Evolutionary conservation across 2,329 filamentous ascomycete genomes (phyloP).

Genomic region (Fusarium tanahbumbuense): DNA sequence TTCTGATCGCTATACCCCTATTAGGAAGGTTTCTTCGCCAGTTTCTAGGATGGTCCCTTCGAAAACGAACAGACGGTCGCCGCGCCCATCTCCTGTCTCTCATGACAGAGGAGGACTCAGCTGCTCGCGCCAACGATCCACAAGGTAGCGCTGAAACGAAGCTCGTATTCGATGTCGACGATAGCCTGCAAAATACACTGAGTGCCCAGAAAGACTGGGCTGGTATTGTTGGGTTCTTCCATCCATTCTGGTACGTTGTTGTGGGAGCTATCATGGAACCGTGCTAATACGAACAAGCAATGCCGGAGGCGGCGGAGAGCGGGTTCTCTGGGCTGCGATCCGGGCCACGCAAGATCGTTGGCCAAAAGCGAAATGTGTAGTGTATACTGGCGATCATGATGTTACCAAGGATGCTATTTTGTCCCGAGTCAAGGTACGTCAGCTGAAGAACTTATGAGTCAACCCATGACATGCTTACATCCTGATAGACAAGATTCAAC

Average conservation of each 20-base stretch:
- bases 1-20: slow-evolving; percentile 45
- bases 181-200: slow-evolving; percentile 44
- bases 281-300: slow-evolving; percentile 69
- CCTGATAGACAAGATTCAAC: slow-evolving; percentile 81
- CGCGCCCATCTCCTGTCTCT: slow-evolving; percentile 67
- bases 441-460: slow-evolving; percentile 10
- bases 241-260: slow-evolving; percentile 86
- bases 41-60: slow-evolving; percentile 69
- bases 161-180: slow-evolving; percentile 63
- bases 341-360: slow-evolving; percentile 89
- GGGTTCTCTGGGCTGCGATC: slow-evolving; percentile 96
- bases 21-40: slow-evolving; percentile 53
- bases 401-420: slow-evolving; percentile 84
- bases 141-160: slow-evolving; percentile 65
- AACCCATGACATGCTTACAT: slow-evolving; percentile 18
- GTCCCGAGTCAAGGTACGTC: slow-evolving; percentile 74
- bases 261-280: background rate
- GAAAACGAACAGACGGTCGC: slow-evolving; percentile 72
- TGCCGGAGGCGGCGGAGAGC: slow-evolving; percentile 93
- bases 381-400: slow-evolving; percentile 96
- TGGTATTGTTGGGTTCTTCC: slow-evolving; percentile 94
- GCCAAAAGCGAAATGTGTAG: slow-evolving; percentile 88
- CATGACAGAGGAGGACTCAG: slow-evolving; percentile 60
- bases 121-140: slow-evolving; percentile 51
- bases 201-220: slow-evolving; percentile 72